Evolutionary conservation across 2,329 filamentous ascomycete genomes (phyloP).

Genomic region (Exophiala spinifera): DNA sequence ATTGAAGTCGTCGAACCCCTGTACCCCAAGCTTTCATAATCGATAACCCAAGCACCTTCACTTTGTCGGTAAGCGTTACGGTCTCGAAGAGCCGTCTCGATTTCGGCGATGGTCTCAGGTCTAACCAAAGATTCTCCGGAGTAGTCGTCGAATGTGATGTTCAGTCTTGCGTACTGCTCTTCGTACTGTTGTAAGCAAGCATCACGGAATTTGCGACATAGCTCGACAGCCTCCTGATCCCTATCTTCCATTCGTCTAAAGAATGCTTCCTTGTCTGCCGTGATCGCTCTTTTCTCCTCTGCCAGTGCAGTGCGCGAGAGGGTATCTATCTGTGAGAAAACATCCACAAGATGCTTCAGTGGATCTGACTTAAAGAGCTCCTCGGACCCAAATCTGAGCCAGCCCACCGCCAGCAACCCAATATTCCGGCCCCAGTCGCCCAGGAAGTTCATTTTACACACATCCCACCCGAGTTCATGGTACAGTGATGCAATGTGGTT

Average conservation of each 20-base stretch:
- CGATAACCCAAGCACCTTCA: conserved; percentile 68
- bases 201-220: conserved; percentile 66
- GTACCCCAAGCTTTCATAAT: conserved; percentile 66
- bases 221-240: conserved; percentile 57
- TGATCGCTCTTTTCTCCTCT: conserved; percentile 53
- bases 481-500: conserved; percentile 70
- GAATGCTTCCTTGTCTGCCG: conserved; percentile 49
- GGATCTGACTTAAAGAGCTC: conserved; percentile 68
- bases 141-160: conserved; percentile 68
- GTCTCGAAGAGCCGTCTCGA: conserved; percentile 61
- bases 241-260: conserved; percentile 71
- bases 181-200: conserved; percentile 66
- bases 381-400: conserved; percentile 71
- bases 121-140: conserved; percentile 72
- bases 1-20: conserved; percentile 69
- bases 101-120: conserved; percentile 62
- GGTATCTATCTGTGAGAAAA: conserved; percentile 71
- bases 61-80: conserved; percentile 66
- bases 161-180: conserved; percentile 66
- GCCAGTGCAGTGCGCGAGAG: conserved; percentile 56
- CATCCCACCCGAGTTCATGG: conserved; percentile 66
- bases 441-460: conserved; percentile 69
- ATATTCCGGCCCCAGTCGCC: conserved; percentile 66
- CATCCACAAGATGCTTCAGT: conserved; percentile 77
- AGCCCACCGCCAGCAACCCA: conserved; percentile 68